Evolutionary conservation across 2,329 filamentous ascomycete species (phyloP), one percentile per base, ranked within the genome.

Genomic region (Epichloe coenophiala): DNA sequence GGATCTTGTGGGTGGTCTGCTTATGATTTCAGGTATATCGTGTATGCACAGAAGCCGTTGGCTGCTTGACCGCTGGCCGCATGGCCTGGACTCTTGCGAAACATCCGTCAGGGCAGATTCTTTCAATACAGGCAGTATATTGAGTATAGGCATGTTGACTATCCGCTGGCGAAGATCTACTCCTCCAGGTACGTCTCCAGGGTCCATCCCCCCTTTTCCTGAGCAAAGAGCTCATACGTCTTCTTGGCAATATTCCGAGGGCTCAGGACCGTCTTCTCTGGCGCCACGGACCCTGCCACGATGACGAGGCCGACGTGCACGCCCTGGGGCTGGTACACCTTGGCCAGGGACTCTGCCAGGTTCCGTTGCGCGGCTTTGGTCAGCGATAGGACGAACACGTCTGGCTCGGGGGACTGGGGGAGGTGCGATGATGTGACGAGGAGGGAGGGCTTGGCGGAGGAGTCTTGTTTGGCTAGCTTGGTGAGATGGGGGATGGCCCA

Each of bases 331-430:
- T 48, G 54, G 50, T 69, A 75, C 8, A 67, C 66, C 50, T 63
- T 61, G 21, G 63, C 57, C 55, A 78, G 60, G 15, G 65, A 71
- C 51, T 72, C 61, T 9, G 75, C 65, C 56, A 78, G 59, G 41
- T 73, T 76, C 17, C 70, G 61, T 63, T 79, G 75, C 0, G 74
- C 68, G 1, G 74, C 71, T 57, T 78, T 78, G 43, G 66, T 67
- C 49, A 76, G 62, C 2, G 71, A 74, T 5, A 78, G 61, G 0
- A 71, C 71, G 19, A 78, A 72, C 0, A 76, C 61, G 23, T 68
- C 60, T 3, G 72, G 70, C 2, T 70, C 57, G 0, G 75, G 75
- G 27, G 72, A 62, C 52, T 68, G 67, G 19, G 71, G 71, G 74
- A 78, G 65, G 43, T 67, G 59, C 23, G 70, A 72, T 60, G 66